phyloP scores from a whole-genome alignment of 164 flowering plant genomes.

The Protea cynaroides region DNA sequence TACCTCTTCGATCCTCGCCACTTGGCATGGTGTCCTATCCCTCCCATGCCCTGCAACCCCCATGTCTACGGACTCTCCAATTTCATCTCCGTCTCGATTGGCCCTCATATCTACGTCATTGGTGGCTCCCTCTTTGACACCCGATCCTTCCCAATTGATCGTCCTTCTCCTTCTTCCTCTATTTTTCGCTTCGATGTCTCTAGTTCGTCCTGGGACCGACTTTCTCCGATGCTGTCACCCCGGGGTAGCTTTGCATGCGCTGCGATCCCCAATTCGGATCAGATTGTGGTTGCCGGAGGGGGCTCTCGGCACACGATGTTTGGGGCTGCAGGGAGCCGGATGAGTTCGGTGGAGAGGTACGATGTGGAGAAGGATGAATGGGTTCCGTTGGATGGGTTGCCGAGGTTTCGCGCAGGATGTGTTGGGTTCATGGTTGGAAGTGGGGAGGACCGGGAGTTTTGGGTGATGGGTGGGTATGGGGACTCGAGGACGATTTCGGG shows the following conservation, averaged over 20 bases:
- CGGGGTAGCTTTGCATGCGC: slow-evolving; percentile 90
- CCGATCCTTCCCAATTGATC: slow-evolving; percentile 75
- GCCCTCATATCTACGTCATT: slow-evolving; percentile 53
- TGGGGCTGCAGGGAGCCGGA: slow-evolving; percentile 77
- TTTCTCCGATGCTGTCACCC: slow-evolving; percentile 67
- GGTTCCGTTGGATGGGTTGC: slow-evolving; percentile 65
- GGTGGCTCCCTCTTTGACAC: slow-evolving; percentile 92
- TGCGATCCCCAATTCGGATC: slow-evolving; percentile 22
- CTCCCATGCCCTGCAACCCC: slow-evolving; percentile 73
- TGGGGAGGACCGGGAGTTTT: slow-evolving; percentile 64
- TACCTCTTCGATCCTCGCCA: slow-evolving; percentile 65
- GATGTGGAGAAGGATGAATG: slow-evolving; percentile 64
- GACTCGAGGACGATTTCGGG: slow-evolving; percentile 72
- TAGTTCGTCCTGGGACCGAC: slow-evolving; percentile 37
- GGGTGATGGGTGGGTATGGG: slow-evolving; percentile 99
- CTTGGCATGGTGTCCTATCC: slow-evolving; percentile 60
- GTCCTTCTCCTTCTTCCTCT: slow-evolving; percentile 58
- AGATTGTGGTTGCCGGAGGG: slow-evolving; percentile 82
- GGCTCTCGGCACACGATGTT: slow-evolving; percentile 82
- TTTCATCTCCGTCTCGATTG: slow-evolving; percentile 54
- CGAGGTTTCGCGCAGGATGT: slow-evolving; percentile 80
- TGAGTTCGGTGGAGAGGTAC: slow-evolving; percentile 72
- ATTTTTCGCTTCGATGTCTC: slow-evolving; percentile 43
- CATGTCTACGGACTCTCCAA: slow-evolving; percentile 73
- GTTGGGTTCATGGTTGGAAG: slow-evolving; percentile 60